Base-by-base conservation (phyloP, 2,329 filamentous ascomycete species). In the Neopestalotiopsis rosae region DNA sequence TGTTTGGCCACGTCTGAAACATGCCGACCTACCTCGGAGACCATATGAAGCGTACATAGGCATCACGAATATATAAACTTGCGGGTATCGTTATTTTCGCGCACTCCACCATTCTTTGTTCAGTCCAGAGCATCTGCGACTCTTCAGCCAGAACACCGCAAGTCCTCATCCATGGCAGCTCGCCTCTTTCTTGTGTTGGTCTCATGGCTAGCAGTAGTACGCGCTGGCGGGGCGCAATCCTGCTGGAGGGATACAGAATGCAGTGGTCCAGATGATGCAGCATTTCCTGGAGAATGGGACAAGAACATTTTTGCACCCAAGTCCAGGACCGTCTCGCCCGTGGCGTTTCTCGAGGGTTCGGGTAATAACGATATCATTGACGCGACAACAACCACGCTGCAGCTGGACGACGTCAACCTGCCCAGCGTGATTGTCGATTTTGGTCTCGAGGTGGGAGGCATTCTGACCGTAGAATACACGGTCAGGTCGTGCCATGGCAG, bases 191-290 rank as follows among this genome's bases (percentile, higher is more conserved):
- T 34, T 6, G 57, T 12, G 10, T 40, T 28, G 24, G 57, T 62
- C 59, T 62, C 56, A 28, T 57, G 20, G 34, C 45, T 58, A 10
- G 7, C 62, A 24, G 34, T 12, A 32, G 57, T 38, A n/a, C 57
- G 65, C 38, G 61, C 56, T 38, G 68, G 28, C 3, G 62, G 67
- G 28, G 69, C 73, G 20, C 74, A 75, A 42, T 75, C 70, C 68
- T 91, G 88, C 74, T 91, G 88, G 88, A 80, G 85, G 69, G 76
- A 88, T 67, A 86, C 85, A 1, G 75, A 81, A 24, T 91, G 89
- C 74, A 85, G 80, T 24, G 84, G 84, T 3, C 84, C 87, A 3
- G 74, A 75, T 10, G 76, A 83, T 5, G 75, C 85, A 6, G 82
- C 88, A 0, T 91, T 90, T 70, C 81, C 83, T 2, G 89, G 89